Base-by-base conservation (phyloP, 441 rosid genomes). In the Heliophila coronopifolia region DNA sequence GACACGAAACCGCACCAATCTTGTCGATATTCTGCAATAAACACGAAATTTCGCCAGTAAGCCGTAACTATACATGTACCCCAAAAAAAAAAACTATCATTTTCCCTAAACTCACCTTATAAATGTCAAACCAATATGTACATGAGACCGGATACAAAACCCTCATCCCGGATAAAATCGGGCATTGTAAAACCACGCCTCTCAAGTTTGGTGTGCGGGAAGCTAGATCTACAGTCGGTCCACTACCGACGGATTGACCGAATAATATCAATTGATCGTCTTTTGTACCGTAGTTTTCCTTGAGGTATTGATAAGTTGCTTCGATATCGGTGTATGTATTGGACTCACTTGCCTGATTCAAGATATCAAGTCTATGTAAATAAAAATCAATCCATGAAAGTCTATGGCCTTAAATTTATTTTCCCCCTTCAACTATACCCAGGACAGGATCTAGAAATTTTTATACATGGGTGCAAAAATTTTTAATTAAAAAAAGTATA, bases 341-440 rank as follows among this genome's bases (percentile, higher is more conserved):
- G 43, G 87, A 96, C 72, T 92, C 98, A 45, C 96, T 87, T 23
- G 98, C 91, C 98, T 92, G n/a, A n/a, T n/a, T n/a, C n/a, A n/a
- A n/a, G n/a, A n/a, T n/a, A n/a, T n/a, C n/a, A n/a, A n/a, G n/a
- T n/a, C n/a, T n/a, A n/a, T n/a, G n/a, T n/a, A n/a, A n/a, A n/a
- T n/a, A n/a, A n/a, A n/a, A n/a, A n/a, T n/a, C n/a, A n/a, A n/a
- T n/a, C n/a, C n/a, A n/a, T n/a, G n/a, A n/a, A n/a, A n/a, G n/a
- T n/a, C n/a, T n/a, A n/a, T n/a, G n/a, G n/a, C n/a, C n/a, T n/a
- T n/a, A n/a, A n/a, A n/a, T n/a, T n/a, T n/a, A n/a, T n/a, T n/a
- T n/a, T n/a, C n/a, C n/a, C n/a, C n/a, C n/a, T n/a, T n/a, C n/a
- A n/a, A n/a, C n/a, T n/a, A n/a, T n/a, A n/a, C n/a, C n/a, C n/a